Evolutionary conservation across 1,284 basidiomycete genomes (phyloP), one percentile per base, ranked within the genome.

Genomic region (Boletus mariae): DNA sequence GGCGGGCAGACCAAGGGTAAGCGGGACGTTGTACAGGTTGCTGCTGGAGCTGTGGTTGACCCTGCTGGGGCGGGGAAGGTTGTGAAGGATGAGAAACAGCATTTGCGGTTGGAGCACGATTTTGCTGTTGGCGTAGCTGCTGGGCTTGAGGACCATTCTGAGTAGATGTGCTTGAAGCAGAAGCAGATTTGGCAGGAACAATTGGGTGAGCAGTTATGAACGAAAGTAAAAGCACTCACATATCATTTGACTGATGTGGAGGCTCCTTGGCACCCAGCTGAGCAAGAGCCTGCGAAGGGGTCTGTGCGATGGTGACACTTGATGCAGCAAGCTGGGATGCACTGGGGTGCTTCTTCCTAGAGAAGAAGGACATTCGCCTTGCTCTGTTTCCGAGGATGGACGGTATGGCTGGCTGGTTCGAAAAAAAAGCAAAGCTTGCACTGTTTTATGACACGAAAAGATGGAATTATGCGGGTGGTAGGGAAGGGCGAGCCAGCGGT

Each of bases 331-430:
- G 70, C 57, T 65, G 69, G 67, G 64, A 65, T 71, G 65, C 59
- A 65, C 71, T 74, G 42, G 68, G 71, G 56, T 83, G 78, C 79
- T 87, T 89, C 85, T 85, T 90, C 81, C 87, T 81, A 49, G 81
- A 86, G 81, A 91, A 91, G 86, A 90, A 91, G 80, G 86, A 88
- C 89, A 90, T 91, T 83, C 85, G 85, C 73, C 83, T 76, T 60
- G 80, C 67, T 71, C 80, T 79, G 66, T 69, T 69, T 59, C 73
- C 71, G 65, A 80, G 71, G 67, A 82, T 70, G 69, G 76, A 81
- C 79, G 76, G 74, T 77, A 83, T 82, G 78, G 72, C 69, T 76
- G 75, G 66, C 61, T 46, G 68, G 46, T 41, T 52, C 15, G 48
- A 55, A 51, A 62, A 25, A 63, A 60, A 60, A 52, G 47, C 47